Evolutionary conservation across 129 eudicot species (phyloP).

Genomic region (Saussurea involucrata): DNA sequence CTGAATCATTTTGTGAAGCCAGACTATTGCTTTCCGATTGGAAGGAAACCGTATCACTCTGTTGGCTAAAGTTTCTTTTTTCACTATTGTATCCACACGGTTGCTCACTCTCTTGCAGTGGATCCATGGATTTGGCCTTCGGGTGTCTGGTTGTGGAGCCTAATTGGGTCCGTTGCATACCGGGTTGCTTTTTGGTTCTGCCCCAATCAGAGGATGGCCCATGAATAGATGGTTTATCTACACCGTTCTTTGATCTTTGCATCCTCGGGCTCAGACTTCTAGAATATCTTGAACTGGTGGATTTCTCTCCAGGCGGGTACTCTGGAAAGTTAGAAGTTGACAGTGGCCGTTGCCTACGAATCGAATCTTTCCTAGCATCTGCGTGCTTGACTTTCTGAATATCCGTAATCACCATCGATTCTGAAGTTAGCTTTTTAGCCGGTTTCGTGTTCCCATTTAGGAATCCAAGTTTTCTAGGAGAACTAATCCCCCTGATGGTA

Average conservation of each 20-base stretch:
- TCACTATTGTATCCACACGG: constrained; percentile 27
- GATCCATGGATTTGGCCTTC: constrained; percentile 30
- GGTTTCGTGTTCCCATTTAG: constrained; percentile 30
- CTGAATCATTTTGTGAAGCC: constrained; percentile 51
- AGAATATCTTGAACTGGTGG: constrained; percentile 21
- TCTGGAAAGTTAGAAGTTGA: constrained; percentile 31
- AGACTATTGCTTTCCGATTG: constrained; percentile 65
- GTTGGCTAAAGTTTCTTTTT: constrained; percentile 39
- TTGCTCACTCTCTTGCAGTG: constrained; percentile 34
- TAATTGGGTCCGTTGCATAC: constrained; percentile 19
- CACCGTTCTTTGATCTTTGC: constrained; percentile 38
- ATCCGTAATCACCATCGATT: constrained; percentile 10
- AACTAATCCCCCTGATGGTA: constrained; percentile 29
- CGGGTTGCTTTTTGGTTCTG: constrained; percentile 36
- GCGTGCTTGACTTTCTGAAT: constrained; percentile 22
- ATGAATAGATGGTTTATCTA: constrained; percentile 26
- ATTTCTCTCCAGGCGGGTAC: constrained; percentile 23
- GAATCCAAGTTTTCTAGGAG: constrained; percentile 32
- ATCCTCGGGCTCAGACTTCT: constrained; percentile 43
- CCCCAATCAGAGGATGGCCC: constrained; percentile 35
- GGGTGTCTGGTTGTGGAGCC: constrained; percentile 34
- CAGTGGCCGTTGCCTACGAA: constrained; percentile 19
- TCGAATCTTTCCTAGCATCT: constrained; percentile 19
- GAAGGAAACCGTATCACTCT: constrained; percentile 56
- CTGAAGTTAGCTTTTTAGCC: constrained; percentile 24